Evolutionary conservation across 306 rosid genomes (phyloP).

Genomic region (Medicago arabica): DNA sequence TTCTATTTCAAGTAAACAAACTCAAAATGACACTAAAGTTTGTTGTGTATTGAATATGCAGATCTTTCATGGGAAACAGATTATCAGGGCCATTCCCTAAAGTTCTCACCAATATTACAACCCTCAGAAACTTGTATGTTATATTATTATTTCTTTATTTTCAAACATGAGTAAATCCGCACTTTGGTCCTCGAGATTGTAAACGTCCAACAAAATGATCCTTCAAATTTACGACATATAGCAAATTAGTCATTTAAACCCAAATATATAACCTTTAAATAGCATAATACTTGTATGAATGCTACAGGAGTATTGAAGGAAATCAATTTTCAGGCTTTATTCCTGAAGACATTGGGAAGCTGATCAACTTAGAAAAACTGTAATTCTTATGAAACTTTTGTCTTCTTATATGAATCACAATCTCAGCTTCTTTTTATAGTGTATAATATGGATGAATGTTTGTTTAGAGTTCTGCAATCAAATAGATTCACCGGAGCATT

Average conservation of each 20-base stretch:
- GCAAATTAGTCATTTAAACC: no score
- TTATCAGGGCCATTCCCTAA: conserved; percentile 92
- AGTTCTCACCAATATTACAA: conserved; percentile 77
- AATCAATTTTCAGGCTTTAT: conserved; percentile 69
- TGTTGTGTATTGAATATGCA: conserved; percentile 54
- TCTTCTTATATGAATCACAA: conserved; percentile 25
- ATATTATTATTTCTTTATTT: conserved; percentile 31
- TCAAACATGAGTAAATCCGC: not conserved
- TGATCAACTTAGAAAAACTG: conserved; percentile 71
- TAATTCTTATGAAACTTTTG: conserved; percentile 50
- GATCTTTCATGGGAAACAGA: conserved; percentile 84
- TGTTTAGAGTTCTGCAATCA: conserved; percentile 69
- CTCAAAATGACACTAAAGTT: conserved; percentile 28
- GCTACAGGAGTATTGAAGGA: conserved; percentile 89
- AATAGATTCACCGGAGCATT: conserved; percentile 81
- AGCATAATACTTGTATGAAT: conserved; percentile 31
- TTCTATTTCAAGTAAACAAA: conserved; percentile 25
- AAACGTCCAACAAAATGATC: no score
- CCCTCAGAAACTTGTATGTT: conserved; percentile 84
- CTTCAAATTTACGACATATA: no score
- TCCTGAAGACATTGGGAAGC: conserved; percentile 71
- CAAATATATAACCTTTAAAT: no score
- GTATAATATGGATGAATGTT: conserved; percentile 41
- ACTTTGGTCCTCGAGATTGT: no score
- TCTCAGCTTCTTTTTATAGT: not conserved